Base-by-base conservation (phyloP, 2,329 filamentous ascomycete genomes). In the Fusarium pseudonygamai region DNA sequence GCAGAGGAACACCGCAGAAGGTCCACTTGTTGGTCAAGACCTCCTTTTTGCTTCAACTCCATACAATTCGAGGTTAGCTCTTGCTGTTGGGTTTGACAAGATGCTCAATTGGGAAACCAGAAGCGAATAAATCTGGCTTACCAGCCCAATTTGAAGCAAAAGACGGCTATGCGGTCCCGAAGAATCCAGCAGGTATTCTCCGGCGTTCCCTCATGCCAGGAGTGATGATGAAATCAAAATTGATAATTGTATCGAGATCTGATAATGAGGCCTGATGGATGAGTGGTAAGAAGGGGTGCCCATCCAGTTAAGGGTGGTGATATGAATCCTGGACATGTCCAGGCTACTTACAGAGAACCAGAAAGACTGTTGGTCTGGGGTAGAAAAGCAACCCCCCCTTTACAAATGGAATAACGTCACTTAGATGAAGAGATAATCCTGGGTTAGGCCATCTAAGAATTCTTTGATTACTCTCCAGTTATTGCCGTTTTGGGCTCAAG, bases 81-180 rank as follows among this genome's bases (percentile, higher is more conserved):
- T 47, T n/a, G 55, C 45, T 32, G 36, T 58, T 60, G 52, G 68
- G 76, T 76, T 67, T 69, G 60, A 78, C 76, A 74, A 76, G 39
- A 49, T 56, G 36, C 82, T 78, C 60, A 62, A 83, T 82, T 52
- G 52, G 82, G 82, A 81, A 84, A 80, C 77, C 71, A 69, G 79
- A 84, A 84, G 83, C 83, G 83, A 84, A 81, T 76, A 75, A 76
- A 81, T 80, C 56, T 75, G 78, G 78, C 78, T 79, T 74, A 67
- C 61, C 37, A 60, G 37, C 68, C 67, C 53, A 47, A 75, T 76
- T 69, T 53, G 67, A 76, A 60, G 57, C 28, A 49, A 32, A 59
- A 63, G 45, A 63, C 28, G 30, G n/a, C 57, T 75, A 61, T 63
- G 60, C 57, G 58, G 67, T 63, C 49, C 34, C 16, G 37, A 50